Conservation (phyloP, 164 flowering plant species). For the Vitis labrusca region DNA sequence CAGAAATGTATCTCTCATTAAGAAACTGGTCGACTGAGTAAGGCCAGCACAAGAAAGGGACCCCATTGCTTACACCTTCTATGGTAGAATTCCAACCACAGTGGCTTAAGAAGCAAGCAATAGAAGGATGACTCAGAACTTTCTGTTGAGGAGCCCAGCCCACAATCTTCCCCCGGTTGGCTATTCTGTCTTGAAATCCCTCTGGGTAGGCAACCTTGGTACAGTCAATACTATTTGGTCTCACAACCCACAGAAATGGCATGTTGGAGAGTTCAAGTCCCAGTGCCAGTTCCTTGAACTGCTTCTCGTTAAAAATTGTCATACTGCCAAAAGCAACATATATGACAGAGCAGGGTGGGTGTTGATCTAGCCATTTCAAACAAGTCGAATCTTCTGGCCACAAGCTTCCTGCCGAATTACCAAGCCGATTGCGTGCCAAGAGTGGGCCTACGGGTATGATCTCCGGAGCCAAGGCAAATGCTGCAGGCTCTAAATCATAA, state of each 20-base stretch:
- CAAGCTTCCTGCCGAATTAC: conserved; percentile 17
- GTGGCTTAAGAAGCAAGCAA: conserved; percentile 60
- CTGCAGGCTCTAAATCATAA: conserved; percentile 39
- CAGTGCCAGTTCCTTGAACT: conserved; percentile 46
- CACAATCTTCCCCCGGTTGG: conserved; percentile 33
- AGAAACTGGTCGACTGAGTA: conserved; percentile 50
- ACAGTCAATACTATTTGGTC: conserved; percentile 26
- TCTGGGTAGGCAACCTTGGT: conserved; percentile 22
- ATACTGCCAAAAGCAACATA: conserved; percentile 59
- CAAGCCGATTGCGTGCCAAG: conserved; percentile 11
- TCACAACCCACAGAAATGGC: conserved; percentile 56
- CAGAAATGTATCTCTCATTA: conserved; percentile 40
- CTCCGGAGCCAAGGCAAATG: conserved; percentile 11
- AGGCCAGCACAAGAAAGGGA: conserved; percentile 65
- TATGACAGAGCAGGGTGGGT: conserved; percentile 35
- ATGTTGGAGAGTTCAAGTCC: conserved; percentile 43
- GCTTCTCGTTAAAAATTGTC: conserved; percentile 22
- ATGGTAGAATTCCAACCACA: conserved; percentile 71
- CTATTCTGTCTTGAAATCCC: conserved; percentile 33
- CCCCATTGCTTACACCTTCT: conserved; percentile 48
- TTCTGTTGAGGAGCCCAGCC: conserved; percentile 59
- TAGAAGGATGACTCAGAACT: conserved; percentile 45
- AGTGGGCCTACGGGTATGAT: conserved; percentile 39
- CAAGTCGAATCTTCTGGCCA: conserved; percentile 45
- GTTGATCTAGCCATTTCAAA: conserved; percentile 43